Evolutionary conservation across 805 yeast genomes (phyloP).

Genomic region (Nakazawaea populi): DNA sequence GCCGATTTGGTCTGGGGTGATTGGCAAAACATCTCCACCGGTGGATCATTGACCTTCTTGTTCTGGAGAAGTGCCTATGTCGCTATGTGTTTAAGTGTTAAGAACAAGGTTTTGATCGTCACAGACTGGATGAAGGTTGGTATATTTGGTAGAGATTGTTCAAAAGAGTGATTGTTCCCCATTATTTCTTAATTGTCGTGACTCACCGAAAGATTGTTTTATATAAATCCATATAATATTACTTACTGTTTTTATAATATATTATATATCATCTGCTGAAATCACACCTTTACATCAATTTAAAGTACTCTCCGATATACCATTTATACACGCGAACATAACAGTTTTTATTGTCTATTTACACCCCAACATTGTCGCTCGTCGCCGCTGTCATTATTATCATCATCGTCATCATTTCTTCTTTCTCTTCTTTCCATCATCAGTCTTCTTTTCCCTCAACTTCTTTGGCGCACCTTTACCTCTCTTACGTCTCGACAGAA

Average conservation of each 20-base stretch:
- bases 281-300: background rate
- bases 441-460: conserved; percentile 37
- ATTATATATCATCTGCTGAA: too few relatives aligned
- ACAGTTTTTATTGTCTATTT: background rate
- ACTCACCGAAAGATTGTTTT: too few relatives aligned
- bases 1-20: conserved; percentile 83
- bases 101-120: conserved; percentile 81
- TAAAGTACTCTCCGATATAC: background rate
- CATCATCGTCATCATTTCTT: conserved; percentile 19
- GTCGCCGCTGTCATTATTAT: background rate
- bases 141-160: conserved; percentile 89
- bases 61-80: conserved; percentile 95
- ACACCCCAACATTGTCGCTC: background rate
- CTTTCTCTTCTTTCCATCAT: conserved; percentile 31
- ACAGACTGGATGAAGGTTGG: conserved; percentile 87
- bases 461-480: conserved; percentile 87
- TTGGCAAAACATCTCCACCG: conserved; percentile 73
- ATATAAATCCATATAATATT: too few relatives aligned
- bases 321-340: background rate
- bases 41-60: conserved; percentile 82
- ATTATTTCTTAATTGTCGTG: background rate
- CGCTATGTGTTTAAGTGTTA: conserved; percentile 84
- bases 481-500: conserved; percentile 67
- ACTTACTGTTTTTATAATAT: too few relatives aligned
- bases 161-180: conserved; percentile 47